Percentiles rank a stretch among this genome's conserved stretches.
Evolutionary conservation across 2,329 filamentous ascomycete genomes (phyloP).

Genomic region (Sclerotinia sclerotiorum): DNA sequence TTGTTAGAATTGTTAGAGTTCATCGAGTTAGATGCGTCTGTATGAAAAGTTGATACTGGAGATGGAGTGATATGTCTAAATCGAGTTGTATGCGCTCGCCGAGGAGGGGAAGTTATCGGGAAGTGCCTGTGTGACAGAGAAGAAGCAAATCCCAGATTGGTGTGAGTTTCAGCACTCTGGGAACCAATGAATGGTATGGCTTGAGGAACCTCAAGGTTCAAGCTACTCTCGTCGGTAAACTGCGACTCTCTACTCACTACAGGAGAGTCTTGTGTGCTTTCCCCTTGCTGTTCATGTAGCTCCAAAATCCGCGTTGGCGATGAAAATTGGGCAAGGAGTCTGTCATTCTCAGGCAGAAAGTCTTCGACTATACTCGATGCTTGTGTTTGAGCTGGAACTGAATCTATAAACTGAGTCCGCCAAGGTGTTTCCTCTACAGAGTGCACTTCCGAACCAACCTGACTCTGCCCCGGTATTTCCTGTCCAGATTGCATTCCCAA

Average conservation of each 20-base stretch:
- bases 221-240: conserved; percentile 12
- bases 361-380: conserved; percentile 55
- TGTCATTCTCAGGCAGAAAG: conserved; percentile 49
- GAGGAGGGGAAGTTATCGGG: neutral
- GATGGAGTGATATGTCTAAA: neutral
- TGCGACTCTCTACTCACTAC: conserved; percentile 18
- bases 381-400: conserved; percentile 41
- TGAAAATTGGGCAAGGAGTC: conserved; percentile 40
- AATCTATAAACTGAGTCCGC: neutral
- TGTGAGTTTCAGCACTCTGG: neutral
- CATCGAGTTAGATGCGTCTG: neutral
- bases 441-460: neutral
- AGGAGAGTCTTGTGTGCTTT: conserved; percentile 35
- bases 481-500: neutral
- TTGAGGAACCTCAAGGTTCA: conserved; percentile 10
- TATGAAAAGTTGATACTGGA: neutral
- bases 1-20: neutral
- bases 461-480: neutral
- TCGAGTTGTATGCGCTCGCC: neutral
- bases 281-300: conserved; percentile 47
- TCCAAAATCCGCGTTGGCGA: conserved; percentile 54
- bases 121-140: neutral
- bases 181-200: neutral
- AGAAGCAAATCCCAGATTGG: neutral
- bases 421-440: neutral